Evolutionary conservation across 768 basidiomycete genomes (phyloP), one percentile per base, ranked within the genome.

Genomic region (Tricholoma sp.): DNA sequence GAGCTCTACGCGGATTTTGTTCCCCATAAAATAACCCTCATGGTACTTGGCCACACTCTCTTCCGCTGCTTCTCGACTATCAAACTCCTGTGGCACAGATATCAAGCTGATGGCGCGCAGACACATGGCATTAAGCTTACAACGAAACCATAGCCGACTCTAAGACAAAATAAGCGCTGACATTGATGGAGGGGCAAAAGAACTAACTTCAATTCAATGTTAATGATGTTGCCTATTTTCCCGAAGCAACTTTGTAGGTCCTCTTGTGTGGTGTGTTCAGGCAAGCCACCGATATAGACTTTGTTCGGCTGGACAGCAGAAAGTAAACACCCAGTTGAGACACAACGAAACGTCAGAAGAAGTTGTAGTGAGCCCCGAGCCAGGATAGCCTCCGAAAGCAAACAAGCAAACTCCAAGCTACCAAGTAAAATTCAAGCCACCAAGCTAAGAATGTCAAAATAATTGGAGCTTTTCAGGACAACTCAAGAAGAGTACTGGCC

Each of bases 1-100:
- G 12, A 87, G 73, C 66, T 94, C 92, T 9, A 94, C 92, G 10
- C 89, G 85, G 55, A 94, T 92, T 75, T 90, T 92, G 70, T 91
- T 92, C 42, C 92, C 91, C 90, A 94, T 91, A 68, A 94, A 94
- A 59, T 78, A 86, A 1, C 91, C 91, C 74, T 93, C 91, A 59
- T 94, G 82, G 63, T 94, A 94, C 67, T 92, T 92, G 4, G 85
- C 82, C 5, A 94, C 89, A 57, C 90, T 91, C 69, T 90, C 87
- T 67, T 93, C 90, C 1, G 91, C 91, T 39, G 91, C 88, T 62
- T 88, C 85, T 47, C 82, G 80, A 50, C 57, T 86, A 32, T 91
- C 90, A 61, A 94, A 94, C 82, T 93, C 91, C 91, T 94, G 60
- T 1, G 48, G 31, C 28, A 37, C 28, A 24, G 28, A 29, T 52